A percentile compares a stretch with the other conserved stretches of the same genome.
phyloP scores from a whole-genome alignment of 2,329 filamentous ascomycete genomes.

The Diaporthe citrichinensis region DNA sequence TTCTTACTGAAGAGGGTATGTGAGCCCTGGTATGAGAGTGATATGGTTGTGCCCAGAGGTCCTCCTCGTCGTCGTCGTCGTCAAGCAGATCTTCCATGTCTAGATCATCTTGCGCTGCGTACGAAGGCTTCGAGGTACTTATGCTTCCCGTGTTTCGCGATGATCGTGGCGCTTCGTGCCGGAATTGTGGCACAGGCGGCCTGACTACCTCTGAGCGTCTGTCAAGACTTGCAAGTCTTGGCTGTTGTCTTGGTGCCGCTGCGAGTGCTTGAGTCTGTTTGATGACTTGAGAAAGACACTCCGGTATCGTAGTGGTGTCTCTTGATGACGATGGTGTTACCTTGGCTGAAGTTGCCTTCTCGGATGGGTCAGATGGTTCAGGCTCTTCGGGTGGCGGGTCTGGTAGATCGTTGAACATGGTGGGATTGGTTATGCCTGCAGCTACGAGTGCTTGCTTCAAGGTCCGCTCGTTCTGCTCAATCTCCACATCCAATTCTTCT shows the following conservation, averaged over 20 bases:
- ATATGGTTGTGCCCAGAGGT: slow-evolving; percentile 39
- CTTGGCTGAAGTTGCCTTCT: slow-evolving; percentile 58
- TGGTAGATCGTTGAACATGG: slow-evolving; percentile 53
- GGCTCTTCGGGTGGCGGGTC: slow-evolving; percentile 47
- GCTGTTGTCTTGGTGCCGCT: slow-evolving; percentile 33
- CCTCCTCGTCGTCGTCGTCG: slow-evolving; percentile 45
- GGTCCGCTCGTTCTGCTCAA: slow-evolving; percentile 59
- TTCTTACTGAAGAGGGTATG: neutral
- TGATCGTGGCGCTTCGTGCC: slow-evolving; percentile 39
- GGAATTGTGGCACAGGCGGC: slow-evolving; percentile 40
- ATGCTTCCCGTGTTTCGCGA: slow-evolving; percentile 1
- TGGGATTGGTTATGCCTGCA: slow-evolving; percentile 60
- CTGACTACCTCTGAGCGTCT: slow-evolving; percentile 33
- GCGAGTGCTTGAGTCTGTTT: slow-evolving; percentile 64
- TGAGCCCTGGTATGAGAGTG: slow-evolving; percentile 18
- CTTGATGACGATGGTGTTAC: slow-evolving; percentile 50
- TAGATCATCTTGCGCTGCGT: slow-evolving; percentile 12
- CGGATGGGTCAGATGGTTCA: slow-evolving; percentile 51
- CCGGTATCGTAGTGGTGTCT: slow-evolving; percentile 50
- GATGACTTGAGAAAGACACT: slow-evolving; percentile 62
- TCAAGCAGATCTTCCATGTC: slow-evolving; percentile 44
- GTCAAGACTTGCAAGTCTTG: slow-evolving; percentile 35
- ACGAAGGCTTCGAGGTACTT: slow-evolving; percentile 13
- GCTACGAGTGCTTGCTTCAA: slow-evolving; percentile 58
- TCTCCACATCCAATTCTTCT: slow-evolving; percentile 61